Base-by-base conservation (phyloP, 164 flowering plant genomes). In the Nymphaea thermarum region DNA sequence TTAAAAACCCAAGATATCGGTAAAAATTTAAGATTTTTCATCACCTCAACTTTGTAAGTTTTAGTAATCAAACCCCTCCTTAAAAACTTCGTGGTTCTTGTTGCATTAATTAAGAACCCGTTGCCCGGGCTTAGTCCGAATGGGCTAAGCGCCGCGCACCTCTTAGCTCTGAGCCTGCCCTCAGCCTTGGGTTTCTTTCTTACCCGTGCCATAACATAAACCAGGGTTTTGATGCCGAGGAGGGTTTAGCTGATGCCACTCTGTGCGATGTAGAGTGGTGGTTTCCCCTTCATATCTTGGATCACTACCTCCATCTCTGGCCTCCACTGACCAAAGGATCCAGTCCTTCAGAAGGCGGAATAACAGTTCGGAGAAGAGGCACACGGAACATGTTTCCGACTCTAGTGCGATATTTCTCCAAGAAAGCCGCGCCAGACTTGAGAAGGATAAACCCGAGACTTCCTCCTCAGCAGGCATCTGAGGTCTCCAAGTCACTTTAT, bases 391-490 rank as follows among this genome's bases (percentile, higher is more conserved):
- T 51, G 14, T 51, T 51, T 51, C 57, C 65, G 12, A 66, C 65
- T 14, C 65, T 82, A 14, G 83, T 77, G 69, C 72, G 89, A 65
- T 61, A 81, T 62, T 85, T 84, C 81, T 89, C 92, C 1, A 61
- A 83, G 69, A 74, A 77, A 68, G 42, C 85, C 7, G 80, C 83
- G 25, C 80, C 75, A 44, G 86, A 90, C 71, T 70, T 90, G 71
- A 80, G 87, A 80, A 89, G 83, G 74, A 89, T 87, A 65, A 91
- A 87, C 80, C 95, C 97, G 0, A 88, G 78, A 77, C 86, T 87
- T n/a, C 85, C 91, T 0, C 77, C 66, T 42, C 85, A 77, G 64
- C 87, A 87, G 74, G 97, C 95, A 1, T 71, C 80, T 6, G 65
- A 75, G 66, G 82, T 91, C 6, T 85, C 97, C 44, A 77, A 82